phyloP scores from a whole-genome alignment of 1,284 basidiomycete species.

The Papiliotrema flavescens region DNA sequence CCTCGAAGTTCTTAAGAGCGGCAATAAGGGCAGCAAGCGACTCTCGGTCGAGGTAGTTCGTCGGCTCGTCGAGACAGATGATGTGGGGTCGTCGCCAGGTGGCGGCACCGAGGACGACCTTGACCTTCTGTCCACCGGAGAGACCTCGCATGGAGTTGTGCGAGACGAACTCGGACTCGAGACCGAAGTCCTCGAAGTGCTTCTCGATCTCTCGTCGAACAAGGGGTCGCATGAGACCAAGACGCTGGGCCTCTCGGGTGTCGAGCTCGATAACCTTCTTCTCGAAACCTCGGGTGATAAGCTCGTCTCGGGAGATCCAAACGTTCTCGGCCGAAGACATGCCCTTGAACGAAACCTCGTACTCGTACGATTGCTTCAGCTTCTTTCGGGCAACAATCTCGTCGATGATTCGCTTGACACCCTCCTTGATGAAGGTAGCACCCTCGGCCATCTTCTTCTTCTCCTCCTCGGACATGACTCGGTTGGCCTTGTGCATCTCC shows the following conservation, averaged over 20 bases:
- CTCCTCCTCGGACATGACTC: constrained; percentile 84
- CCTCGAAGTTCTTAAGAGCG: constrained; percentile 92
- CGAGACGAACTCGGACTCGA: constrained; percentile 93
- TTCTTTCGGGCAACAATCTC: constrained; percentile 91
- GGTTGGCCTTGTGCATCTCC: constrained; percentile 87
- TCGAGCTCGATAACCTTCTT: constrained; percentile 98
- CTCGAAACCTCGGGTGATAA: constrained; percentile 95
- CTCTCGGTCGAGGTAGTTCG: constrained; percentile 95
- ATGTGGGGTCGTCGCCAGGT: constrained; percentile 98
- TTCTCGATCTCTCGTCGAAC: constrained; percentile 97
- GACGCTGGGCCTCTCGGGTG: constrained; percentile 93
- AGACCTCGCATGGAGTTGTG: constrained; percentile 98
- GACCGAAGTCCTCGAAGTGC: constrained; percentile 82
- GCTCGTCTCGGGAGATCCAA: constrained; percentile 93
- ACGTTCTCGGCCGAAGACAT: constrained; percentile 92
- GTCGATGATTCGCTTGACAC: constrained; percentile 90
- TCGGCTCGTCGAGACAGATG: constrained; percentile 94
- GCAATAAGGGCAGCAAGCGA: constrained; percentile 94
- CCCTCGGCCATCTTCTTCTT: constrained; percentile 96
- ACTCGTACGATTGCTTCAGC: constrained; percentile 98
- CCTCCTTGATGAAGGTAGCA: constrained; percentile 76
- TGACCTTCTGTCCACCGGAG: constrained; percentile 99
- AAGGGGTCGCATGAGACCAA: constrained; percentile 90
- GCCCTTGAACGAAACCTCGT: constrained; percentile 91
- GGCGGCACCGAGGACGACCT: constrained; percentile 97